A percentile compares a stretch with the other conserved stretches of the same genome.
Evolutionary conservation across 192 early-diverging fungal species (phyloP).

Genomic region (Gamsiella multidivaricata): DNA sequence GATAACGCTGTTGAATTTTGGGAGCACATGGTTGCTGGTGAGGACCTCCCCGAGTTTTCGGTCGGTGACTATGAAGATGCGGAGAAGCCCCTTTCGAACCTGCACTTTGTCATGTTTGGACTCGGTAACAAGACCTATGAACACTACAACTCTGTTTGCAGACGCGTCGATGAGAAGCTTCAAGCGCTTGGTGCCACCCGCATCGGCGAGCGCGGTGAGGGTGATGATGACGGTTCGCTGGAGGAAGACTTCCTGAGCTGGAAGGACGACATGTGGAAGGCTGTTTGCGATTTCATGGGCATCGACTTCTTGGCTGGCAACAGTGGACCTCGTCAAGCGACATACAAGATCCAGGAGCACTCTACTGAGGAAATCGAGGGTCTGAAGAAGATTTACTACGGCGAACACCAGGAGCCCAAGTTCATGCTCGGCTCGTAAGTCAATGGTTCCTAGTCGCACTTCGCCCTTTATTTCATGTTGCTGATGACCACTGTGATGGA

Average conservation of each 20-base stretch:
- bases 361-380: conserved; percentile 33
- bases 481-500: too few relatives aligned
- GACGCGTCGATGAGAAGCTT: conserved; percentile 76
- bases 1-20: conserved; percentile 97
- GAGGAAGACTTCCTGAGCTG: conserved; percentile 98
- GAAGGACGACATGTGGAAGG: conserved; percentile 89
- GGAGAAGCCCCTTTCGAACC: conserved; percentile 62
- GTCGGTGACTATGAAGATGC: conserved; percentile 66
- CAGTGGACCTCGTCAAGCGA: conserved; percentile 54
- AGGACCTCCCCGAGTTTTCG: conserved; percentile 76
- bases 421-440: conserved; percentile 55
- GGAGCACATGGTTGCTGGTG: conserved; percentile 79
- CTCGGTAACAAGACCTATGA: conserved; percentile 94
- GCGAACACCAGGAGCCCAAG: conserved; percentile 60
- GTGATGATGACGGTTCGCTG: conserved; percentile 95
- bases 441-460: background rate
- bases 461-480: background rate
- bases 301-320: conserved; percentile 62
- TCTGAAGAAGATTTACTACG: conserved; percentile 59
- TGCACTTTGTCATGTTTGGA: conserved; percentile 81
- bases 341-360: conserved; percentile 68
- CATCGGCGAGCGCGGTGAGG: conserved; percentile 87
- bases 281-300: conserved; percentile 78
- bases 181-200: conserved; percentile 78
- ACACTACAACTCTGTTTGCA: conserved; percentile 87